A percentile compares a stretch with the other conserved stretches of the same genome.
Evolutionary conservation across 805 yeast genomes (phyloP).

Genomic region (Zygosaccharomyces rouxii): DNA sequence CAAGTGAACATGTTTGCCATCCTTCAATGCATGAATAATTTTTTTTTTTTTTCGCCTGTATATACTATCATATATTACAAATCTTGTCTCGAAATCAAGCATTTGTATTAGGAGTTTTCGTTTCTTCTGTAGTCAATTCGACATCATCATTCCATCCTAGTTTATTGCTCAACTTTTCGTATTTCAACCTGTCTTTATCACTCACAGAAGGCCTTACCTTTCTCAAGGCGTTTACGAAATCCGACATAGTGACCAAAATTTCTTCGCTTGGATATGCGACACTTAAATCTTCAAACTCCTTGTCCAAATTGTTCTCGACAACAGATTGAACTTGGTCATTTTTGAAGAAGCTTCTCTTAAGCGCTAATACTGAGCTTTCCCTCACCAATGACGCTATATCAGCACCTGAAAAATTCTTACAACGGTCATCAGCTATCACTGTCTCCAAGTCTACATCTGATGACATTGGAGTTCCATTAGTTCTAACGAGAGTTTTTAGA

Average conservation of each 20-base stretch:
- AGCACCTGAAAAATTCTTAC: slow-evolving; percentile 92
- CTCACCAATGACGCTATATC: slow-evolving; percentile 87
- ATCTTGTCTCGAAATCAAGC: neutral
- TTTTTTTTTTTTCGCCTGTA: neutral
- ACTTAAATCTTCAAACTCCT: slow-evolving; percentile 39
- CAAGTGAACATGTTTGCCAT: slow-evolving; percentile 8
- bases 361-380: slow-evolving; percentile 89
- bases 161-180: slow-evolving; percentile 66
- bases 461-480: slow-evolving; percentile 73
- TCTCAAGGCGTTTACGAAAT: slow-evolving; percentile 66
- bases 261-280: slow-evolving; percentile 30
- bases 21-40: too few relatives aligned
- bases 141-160: slow-evolving; percentile 64
- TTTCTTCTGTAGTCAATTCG: slow-evolving; percentile 23
- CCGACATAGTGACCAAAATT: slow-evolving; percentile 56
- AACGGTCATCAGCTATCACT: slow-evolving; percentile 71
- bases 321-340: slow-evolving; percentile 40
- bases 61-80: neutral
- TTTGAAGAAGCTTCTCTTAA: slow-evolving; percentile 66
- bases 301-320: slow-evolving; percentile 46
- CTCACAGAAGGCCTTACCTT: slow-evolving; percentile 87
- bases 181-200: slow-evolving; percentile 73
- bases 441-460: slow-evolving; percentile 52
- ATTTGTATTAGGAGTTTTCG: neutral
- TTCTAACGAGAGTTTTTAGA: slow-evolving; percentile 64